phyloP scores from a whole-genome alignment of 768 basidiomycete genomes.

The Leccinum sublutescens region DNA sequence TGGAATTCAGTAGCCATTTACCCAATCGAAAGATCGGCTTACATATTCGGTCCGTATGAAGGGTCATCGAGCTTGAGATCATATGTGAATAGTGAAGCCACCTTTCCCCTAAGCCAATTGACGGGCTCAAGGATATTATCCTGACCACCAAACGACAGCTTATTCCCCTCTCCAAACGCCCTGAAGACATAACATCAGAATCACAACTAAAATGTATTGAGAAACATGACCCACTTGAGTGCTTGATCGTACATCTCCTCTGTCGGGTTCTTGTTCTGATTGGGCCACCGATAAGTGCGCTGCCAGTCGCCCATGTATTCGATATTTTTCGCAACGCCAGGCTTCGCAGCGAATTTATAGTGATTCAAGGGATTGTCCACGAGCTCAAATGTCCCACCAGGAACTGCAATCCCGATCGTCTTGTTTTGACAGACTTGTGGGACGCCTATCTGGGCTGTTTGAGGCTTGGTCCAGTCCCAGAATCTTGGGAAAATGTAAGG shows the following conservation, averaged over 20 bases:
- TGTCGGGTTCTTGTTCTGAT: background rate
- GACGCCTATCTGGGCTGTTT: conserved; percentile 5
- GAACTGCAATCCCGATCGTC: background rate
- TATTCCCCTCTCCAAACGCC: background rate
- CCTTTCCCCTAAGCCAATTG: conserved; percentile 17
- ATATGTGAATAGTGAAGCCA: conserved; percentile 14
- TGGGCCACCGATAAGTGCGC: conserved; percentile 19
- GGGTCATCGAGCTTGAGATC: conserved; percentile 9
- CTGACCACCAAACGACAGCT: background rate
- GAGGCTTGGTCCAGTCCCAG: conserved; percentile 18
- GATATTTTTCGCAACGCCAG: background rate
- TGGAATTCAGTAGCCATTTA: background rate
- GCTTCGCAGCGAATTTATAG: conserved; percentile 4
- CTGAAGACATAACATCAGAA: background rate
- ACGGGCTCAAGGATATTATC: background rate
- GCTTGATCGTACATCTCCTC: conserved; percentile 15
- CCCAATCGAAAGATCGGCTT: background rate
- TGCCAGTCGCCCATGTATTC: conserved; percentile 11
- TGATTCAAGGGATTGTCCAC: conserved; percentile 16
- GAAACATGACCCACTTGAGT: conserved; percentile 5
- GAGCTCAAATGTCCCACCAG: background rate
- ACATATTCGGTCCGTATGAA: conserved; percentile 1
- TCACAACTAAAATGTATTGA: too few relatives aligned
- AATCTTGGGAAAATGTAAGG: conserved; percentile 3
- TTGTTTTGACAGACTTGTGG: conserved; percentile 3